A percentile compares a stretch with the other conserved stretches of the same genome.
These are phyloP conservation scores for Citrus trifoliata DNA, from an alignment of 345 rosid genomes.

Conservation along the genomic window DNA sequence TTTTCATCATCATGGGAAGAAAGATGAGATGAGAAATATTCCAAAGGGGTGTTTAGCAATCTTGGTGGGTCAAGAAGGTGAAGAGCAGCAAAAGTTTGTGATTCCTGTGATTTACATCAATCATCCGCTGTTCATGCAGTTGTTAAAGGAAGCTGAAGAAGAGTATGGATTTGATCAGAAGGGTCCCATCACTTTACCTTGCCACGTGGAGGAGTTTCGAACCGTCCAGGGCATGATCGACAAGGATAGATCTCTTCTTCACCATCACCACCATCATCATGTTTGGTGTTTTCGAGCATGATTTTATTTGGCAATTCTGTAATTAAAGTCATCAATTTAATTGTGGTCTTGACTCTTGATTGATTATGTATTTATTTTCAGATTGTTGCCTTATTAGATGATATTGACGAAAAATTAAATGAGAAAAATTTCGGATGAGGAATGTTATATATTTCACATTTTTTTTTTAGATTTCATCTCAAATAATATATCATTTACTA, in stretches of 20 bases:
- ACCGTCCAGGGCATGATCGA: slow-evolving; percentile 66
- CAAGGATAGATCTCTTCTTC: slow-evolving; percentile 35
- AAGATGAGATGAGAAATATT: slow-evolving; percentile 33
- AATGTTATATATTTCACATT: too few species aligned
- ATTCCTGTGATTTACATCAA: slow-evolving; percentile 73
- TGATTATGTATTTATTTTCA: background rate
- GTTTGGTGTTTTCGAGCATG: slow-evolving; percentile 52
- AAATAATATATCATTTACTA: background rate
- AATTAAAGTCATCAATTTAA: background rate
- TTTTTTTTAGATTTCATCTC: background rate
- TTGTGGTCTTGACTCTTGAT: background rate
- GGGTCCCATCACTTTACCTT: slow-evolving; percentile 84
- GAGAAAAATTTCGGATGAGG: background rate
- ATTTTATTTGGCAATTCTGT: slow-evolving; percentile 3
- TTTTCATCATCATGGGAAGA: slow-evolving; percentile 34
- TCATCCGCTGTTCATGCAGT: slow-evolving; percentile 66
- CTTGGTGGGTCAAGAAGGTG: slow-evolving; percentile 74
- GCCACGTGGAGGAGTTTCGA: slow-evolving; percentile 73
- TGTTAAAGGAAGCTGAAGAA: slow-evolving; percentile 74
- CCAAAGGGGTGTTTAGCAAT: slow-evolving; percentile 80
- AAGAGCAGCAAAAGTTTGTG: slow-evolving; percentile 64
- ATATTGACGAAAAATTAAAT: background rate
- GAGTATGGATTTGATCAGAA: slow-evolving; percentile 74
- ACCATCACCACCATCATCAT: slow-evolving; percentile 36
- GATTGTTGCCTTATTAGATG: background rate